A percentile compares a stretch with the other conserved stretches of the same genome.
phyloP scores from a whole-genome alignment of 2,329 filamentous ascomycete genomes.

The Ophiostoma populinum region DNA sequence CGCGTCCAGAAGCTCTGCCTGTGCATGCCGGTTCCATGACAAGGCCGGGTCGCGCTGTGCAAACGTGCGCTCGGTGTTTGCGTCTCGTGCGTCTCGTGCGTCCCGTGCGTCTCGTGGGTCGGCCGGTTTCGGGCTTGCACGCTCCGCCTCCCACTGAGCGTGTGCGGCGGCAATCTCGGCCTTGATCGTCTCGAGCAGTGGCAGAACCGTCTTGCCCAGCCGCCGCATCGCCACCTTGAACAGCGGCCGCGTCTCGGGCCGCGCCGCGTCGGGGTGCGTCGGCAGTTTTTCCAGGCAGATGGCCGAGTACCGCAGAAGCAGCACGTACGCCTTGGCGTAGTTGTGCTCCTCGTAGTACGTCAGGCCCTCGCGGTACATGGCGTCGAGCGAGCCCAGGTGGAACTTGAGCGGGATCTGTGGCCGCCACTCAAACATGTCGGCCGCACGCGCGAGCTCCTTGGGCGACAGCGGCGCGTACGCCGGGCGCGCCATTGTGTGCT shows the following conservation, averaged over 20 bases:
- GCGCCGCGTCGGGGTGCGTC: constrained; percentile 57
- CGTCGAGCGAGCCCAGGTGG: constrained; percentile 68
- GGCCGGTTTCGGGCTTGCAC: too few species aligned
- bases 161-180: constrained; percentile 58
- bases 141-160: constrained; percentile 42
- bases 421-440: constrained; percentile 69
- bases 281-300: constrained; percentile 64
- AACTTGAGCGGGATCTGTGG: constrained; percentile 56
- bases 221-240: constrained; percentile 35
- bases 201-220: constrained; percentile 37
- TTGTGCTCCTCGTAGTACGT: constrained; percentile 79
- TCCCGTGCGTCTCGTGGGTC: too few species aligned
- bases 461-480: constrained; percentile 43
- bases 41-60: constrained; percentile 45
- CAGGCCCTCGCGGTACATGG: constrained; percentile 65
- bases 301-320: constrained; percentile 76
- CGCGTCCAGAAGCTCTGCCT: constrained; percentile 47
- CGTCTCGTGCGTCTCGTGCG: too few species aligned
- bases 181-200: constrained; percentile 60
- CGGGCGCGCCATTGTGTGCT: neutral
- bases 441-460: constrained; percentile 59
- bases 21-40: constrained; percentile 20
- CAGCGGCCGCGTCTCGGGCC: constrained; percentile 44
- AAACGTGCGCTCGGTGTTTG: too few species aligned
- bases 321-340: constrained; percentile 72